Percentiles rank a stretch among this genome's conserved stretches.
Evolutionary conservation across 2,329 filamentous ascomycete species (phyloP).

Genomic region (Lecanosticta acicola): DNA sequence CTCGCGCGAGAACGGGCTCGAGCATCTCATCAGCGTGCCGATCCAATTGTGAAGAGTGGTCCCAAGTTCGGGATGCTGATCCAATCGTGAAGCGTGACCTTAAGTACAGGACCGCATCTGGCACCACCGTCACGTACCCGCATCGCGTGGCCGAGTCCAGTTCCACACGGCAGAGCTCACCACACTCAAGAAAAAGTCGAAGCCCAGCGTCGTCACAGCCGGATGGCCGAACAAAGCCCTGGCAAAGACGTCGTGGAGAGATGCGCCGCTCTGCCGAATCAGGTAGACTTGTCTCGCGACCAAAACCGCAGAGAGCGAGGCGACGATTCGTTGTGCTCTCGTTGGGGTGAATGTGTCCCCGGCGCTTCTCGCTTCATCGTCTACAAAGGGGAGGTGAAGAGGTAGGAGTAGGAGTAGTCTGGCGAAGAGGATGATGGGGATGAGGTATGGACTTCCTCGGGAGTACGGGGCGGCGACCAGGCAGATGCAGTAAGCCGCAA

Average conservation of each 20-base stretch:
- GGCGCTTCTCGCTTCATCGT: neutral
- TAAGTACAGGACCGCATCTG: no score
- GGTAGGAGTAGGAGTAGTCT: slow-evolving; percentile 23
- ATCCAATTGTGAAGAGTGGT: no score
- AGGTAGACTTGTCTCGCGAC: slow-evolving; percentile 1
- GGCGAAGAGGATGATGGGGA: slow-evolving; percentile 23
- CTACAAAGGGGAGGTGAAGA: slow-evolving; percentile 11
- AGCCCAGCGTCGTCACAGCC: slow-evolving; percentile 28
- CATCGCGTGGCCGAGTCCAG: no score
- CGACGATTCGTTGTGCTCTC: slow-evolving; percentile 7
- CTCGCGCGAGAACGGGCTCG: no score
- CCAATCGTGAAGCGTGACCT: no score
- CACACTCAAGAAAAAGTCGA: slow-evolving; percentile 24
- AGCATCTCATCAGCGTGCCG: no score
- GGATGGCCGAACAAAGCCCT: slow-evolving; percentile 26
- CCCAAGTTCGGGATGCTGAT: no score
- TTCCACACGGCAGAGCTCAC: slow-evolving; percentile 19
- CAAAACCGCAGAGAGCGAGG: slow-evolving; percentile 4
- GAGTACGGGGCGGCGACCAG: slow-evolving; percentile 12
- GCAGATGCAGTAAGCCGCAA: slow-evolving; percentile 15
- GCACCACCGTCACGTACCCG: no score
- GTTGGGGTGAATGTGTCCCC: slow-evolving; percentile 7
- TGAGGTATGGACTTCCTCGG: slow-evolving; percentile 6
- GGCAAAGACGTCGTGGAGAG: no score
- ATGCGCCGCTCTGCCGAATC: neutral